Conservation (phyloP, 495 filamentous ascomycete genomes). For the Penicillium dipodomyicola region DNA sequence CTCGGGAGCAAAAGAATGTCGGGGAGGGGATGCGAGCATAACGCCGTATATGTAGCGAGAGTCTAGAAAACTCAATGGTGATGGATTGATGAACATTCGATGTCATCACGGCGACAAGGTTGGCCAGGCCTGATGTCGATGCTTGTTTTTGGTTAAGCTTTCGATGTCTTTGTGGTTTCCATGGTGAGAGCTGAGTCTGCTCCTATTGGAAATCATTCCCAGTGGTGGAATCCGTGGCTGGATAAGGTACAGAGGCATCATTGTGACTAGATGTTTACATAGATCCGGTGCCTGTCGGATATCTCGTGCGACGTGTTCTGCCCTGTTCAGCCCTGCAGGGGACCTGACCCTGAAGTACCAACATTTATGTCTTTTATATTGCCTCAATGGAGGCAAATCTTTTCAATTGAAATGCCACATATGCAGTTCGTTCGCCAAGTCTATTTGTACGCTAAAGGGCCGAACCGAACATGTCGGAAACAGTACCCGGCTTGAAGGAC, state of each 20-base stretch:
- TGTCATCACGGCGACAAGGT: slow-evolving; percentile 23
- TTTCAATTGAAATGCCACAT: neutral
- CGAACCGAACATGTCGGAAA: neutral
- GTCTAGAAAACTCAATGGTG: neutral
- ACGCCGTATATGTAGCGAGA: slow-evolving; percentile 25
- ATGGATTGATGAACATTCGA: slow-evolving; percentile 24
- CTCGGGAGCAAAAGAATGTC: neutral
- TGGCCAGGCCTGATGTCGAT: slow-evolving; percentile 9
- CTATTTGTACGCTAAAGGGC: neutral
- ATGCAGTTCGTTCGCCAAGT: neutral
- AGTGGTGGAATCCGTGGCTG: slow-evolving; percentile 10
- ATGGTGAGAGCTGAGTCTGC: slow-evolving; percentile 7
- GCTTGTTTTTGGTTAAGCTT: neutral
- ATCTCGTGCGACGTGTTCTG: slow-evolving; percentile 19
- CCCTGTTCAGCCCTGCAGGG: neutral
- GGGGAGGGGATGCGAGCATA: neutral
- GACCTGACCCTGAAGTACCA: neutral
- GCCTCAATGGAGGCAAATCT: neutral
- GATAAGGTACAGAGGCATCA: slow-evolving; percentile 11
- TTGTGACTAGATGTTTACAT: slow-evolving; percentile 25
- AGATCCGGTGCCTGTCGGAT: slow-evolving; percentile 19
- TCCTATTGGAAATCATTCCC: slow-evolving; percentile 25
- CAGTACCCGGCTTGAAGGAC: neutral
- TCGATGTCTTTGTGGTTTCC: slow-evolving; percentile 8
- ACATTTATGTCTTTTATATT: neutral